Evolutionary conservation across 2,329 filamentous ascomycete genomes (phyloP).

Genomic region (Fusarium chuoi): DNA sequence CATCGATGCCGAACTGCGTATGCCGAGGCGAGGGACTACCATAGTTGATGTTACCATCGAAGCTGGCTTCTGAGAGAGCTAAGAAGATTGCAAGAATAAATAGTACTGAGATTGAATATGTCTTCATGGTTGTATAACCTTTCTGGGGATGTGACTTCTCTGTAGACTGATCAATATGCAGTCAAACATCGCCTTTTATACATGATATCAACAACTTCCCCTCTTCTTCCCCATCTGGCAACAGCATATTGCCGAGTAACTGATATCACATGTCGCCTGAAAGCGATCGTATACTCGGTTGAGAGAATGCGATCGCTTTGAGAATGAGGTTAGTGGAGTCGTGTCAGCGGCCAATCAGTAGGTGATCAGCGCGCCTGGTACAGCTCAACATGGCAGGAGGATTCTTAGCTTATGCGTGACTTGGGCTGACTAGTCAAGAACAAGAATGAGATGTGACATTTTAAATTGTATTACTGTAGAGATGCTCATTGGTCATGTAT

Average conservation of each 20-base stretch:
- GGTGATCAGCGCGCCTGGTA: neutral
- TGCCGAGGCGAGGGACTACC: neutral
- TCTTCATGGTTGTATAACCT: neutral
- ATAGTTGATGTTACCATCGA: slow-evolving; percentile 2
- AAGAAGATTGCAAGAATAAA: accelerated
- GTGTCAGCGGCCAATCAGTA: neutral
- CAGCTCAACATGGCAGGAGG: neutral
- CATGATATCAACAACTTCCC: neutral
- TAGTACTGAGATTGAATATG: accelerated
- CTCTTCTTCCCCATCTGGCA: neutral
- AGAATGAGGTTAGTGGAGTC: neutral
- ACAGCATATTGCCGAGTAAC: neutral
- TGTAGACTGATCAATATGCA: neutral
- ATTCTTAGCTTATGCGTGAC: neutral
- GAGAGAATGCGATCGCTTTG: neutral
- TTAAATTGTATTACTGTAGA: neutral
- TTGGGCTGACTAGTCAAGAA: neutral
- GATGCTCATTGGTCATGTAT: neutral
- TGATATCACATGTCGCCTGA: neutral
- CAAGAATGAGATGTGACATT: neutral
- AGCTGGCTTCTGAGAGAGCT: neutral
- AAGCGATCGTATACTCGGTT: neutral
- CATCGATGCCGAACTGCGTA: neutral
- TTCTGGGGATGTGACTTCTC: accelerated
- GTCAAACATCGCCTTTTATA: neutral